Conservation (phyloP, 2,329 filamentous ascomycete genomes). For the Fusarium sp. region DNA sequence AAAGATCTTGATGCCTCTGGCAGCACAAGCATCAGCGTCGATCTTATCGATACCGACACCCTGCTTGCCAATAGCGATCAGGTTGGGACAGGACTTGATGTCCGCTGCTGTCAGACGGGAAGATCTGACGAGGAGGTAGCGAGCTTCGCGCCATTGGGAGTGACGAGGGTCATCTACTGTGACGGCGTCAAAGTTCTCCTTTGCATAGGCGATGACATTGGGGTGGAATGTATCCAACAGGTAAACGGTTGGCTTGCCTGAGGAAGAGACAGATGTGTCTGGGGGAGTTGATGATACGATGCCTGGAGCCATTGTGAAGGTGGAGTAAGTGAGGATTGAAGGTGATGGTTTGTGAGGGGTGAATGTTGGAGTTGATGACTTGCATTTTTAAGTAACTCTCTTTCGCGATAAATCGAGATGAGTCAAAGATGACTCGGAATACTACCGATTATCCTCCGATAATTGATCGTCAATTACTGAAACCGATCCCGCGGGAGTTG, state of each 20-base stretch:
- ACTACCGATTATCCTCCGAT: neutral
- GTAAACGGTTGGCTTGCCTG: slow-evolving; percentile 53
- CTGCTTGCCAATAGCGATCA: slow-evolving; percentile 59
- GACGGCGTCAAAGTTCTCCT: slow-evolving; percentile 54
- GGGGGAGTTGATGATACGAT: slow-evolving; percentile 5
- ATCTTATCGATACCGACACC: slow-evolving; percentile 61
- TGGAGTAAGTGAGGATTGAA: neutral
- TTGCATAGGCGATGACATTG: slow-evolving; percentile 49
- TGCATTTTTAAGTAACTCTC: slow-evolving; percentile 15
- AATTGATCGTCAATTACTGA: neutral
- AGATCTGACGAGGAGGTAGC: slow-evolving; percentile 53
- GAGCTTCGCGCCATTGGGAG: slow-evolving; percentile 55
- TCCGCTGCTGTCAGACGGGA: slow-evolving; percentile 54
- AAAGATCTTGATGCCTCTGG: slow-evolving; percentile 55
- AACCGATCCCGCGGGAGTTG: too few species aligned
- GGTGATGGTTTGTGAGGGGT: neutral
- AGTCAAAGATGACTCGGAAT: neutral
- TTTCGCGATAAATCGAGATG: neutral
- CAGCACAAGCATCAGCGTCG: slow-evolving; percentile 53
- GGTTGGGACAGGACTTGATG: slow-evolving; percentile 49
- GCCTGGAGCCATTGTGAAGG: slow-evolving; percentile 16
- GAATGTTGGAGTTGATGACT: neutral
- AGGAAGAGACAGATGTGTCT: neutral
- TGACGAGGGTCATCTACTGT: slow-evolving; percentile 50
- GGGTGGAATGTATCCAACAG: slow-evolving; percentile 55